Evolutionary conservation across 345 rosid genomes (phyloP), one percentile per base, ranked within the genome.

Genomic region (Rhizophora apiculata): DNA sequence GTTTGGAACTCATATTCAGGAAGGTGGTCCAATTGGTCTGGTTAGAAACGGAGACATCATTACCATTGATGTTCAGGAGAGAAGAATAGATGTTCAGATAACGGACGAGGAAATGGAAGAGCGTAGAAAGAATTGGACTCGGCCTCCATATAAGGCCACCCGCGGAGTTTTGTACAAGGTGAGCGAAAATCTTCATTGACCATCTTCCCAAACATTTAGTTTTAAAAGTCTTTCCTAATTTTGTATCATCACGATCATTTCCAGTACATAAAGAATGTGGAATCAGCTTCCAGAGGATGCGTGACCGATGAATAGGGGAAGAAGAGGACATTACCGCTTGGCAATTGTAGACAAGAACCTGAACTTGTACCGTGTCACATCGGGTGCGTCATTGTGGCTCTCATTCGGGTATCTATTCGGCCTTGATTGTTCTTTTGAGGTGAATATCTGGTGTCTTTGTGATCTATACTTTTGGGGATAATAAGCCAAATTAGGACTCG

Each of bases 1-100:
- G 9, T 22, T 68, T 39, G 6, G 16, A 43, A 53, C 31, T 57
- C 30, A 60, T 65, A 63, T 80, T 21, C 82, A 95, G 99, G 99
- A 95, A 63, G 99, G 96, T 64, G 99, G 99, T 72, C 97, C 98
- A 1, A 95, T 95, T 9, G 99, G 94, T 79, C 84, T 95, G 39
- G 68, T 95, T 51, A 66, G 87, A 77, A 79, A 87, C 6, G 99
- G 98, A 66, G 98, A 92, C 78, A 64, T 83, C 68, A 87, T 95
- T 74, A 84, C 71, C 55, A 72, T 95, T 20, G 94, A 95, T 79
- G 89, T 95, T 60, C 78, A 76, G 70, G 88, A 87, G 76, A 85
- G 80, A 72, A 81, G 87, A 76, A 89, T 95, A 68, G 96, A 95
- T 71, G 90, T 86, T 63, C 74, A 86, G 75, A 30, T 90, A 57